Evolutionary conservation across 306 rosid genomes (phyloP), one percentile per base, ranked within the genome.

Genomic region (Purshia tridentata): DNA sequence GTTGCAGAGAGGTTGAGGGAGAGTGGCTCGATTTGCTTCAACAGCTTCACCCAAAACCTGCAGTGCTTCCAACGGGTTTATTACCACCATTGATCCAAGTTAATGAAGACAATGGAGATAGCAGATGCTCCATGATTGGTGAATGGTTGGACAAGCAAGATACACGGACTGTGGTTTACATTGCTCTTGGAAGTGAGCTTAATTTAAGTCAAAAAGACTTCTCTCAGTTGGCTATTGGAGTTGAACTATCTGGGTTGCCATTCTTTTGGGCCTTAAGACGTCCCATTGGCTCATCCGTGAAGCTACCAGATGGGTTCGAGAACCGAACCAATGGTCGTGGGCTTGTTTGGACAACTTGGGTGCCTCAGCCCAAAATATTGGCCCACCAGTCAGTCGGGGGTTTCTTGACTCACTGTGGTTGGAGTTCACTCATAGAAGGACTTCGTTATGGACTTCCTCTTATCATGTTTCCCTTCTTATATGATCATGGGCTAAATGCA

Each of bases 351-450:
- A 78, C 53, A 65, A 67, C 22, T 45, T 86, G 90, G 92, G 90
- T 79, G 14, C 86, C 90, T 16, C 88, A 88, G 41, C 47, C 72
- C 19, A 84, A 70, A 73, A 84, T 88, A 15, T 70, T 88, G 72
- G 88, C 74, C 9, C 90, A 88, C 55, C 78, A 64, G 8, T 82
- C 88, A 1, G n/a, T 86, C 0, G 87, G 87, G 4, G 92, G 85
- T 9, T 86, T 83, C 69, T 58, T 88, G 79, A 84, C 80, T 61
- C 92, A 88, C 14, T 76, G 83, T 50, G 89, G 93, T 57, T 82
- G 89, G 74, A 78, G 90, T 70, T 86, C 91, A 29, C 80, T 82
- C 67, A 62, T 86, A 5, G 86, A 82, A 22, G 80, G 56, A 29
- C 58, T 78, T 1, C 69, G 63, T 0, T 78, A 48, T 49, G 82